phyloP scores from a whole-genome alignment of 1,139 yeast species.

The Petasospora rhodanensis region DNA sequence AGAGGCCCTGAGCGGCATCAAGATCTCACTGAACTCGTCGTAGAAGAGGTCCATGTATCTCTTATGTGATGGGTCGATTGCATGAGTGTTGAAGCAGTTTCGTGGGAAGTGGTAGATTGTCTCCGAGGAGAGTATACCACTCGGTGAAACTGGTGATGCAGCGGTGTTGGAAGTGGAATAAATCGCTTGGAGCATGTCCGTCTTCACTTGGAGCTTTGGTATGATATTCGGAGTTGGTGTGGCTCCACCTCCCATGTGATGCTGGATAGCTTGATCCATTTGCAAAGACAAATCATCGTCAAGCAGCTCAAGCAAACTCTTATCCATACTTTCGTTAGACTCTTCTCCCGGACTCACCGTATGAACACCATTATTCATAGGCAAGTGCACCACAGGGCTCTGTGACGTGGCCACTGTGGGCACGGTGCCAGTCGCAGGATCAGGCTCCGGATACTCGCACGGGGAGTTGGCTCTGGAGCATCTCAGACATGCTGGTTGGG shows the following conservation, averaged over 20 bases:
- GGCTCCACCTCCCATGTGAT: conserved; percentile 7
- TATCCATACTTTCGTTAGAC: conserved; percentile 7
- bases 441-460: conserved; percentile 35
- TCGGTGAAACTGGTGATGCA: too few relatives aligned
- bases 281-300: conserved; percentile 20
- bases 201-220: conserved; percentile 7
- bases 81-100: conserved; percentile 11
- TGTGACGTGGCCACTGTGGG: too few relatives aligned
- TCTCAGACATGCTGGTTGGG: conserved; percentile 49
- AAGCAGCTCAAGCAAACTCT: conserved; percentile 11
- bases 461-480: conserved; percentile 43
- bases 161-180: too few relatives aligned
- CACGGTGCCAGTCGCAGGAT: neutral
- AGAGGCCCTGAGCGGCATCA: conserved; percentile 56
- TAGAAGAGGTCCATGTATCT: conserved; percentile 54
- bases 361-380: too few relatives aligned
- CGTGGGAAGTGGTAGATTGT: conserved; percentile 18
- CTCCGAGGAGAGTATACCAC: conserved; percentile 7
- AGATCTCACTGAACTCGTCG: conserved; percentile 50
- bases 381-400: too few relatives aligned
- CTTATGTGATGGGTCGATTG: conserved; percentile 27
- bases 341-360: conserved; percentile 6
- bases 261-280: conserved; percentile 19
- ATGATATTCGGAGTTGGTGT: conserved; percentile 9
- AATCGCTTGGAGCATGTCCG: conserved; percentile 4